phyloP scores from a whole-genome alignment of 345 rosid genomes.

The Bruguiera sexangula region DNA sequence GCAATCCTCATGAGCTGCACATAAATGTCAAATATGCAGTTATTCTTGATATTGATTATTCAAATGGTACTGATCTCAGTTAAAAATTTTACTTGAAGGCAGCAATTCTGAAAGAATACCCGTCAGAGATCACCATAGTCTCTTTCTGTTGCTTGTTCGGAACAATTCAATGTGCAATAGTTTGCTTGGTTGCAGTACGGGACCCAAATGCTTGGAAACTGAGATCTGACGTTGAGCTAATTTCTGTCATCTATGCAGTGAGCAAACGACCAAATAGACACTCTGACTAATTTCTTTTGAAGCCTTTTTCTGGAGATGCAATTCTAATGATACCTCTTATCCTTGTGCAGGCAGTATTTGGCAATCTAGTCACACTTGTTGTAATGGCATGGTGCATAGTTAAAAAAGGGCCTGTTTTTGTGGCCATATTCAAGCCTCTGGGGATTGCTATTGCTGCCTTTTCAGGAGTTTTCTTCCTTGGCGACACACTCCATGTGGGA shows the following conservation, averaged over 20 bases:
- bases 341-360: conserved; percentile 41
- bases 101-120: conserved; percentile 41
- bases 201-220: conserved; percentile 50
- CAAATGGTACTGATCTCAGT: conserved; percentile 2
- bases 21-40: not conserved
- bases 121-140: conserved; percentile 43
- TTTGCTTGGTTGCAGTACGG: conserved; percentile 40
- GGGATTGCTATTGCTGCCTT: conserved; percentile 52
- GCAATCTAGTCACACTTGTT: conserved; percentile 30
- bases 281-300: not conserved
- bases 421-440: conserved; percentile 57
- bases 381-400: conserved; percentile 42
- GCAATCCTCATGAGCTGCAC: not conserved
- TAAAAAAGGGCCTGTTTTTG: conserved; percentile 57
- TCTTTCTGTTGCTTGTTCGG: conserved; percentile 47
- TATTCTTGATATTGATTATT: not conserved
- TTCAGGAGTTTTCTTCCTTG: conserved; percentile 42
- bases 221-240: conserved; percentile 32
- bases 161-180: conserved; percentile 42
- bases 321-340: too few species aligned
- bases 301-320: not conserved
- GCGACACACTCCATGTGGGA: conserved; percentile 45
- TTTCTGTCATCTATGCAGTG: conserved; percentile 43
- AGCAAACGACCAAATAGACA: conserved; percentile 4
- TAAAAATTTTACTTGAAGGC: conserved; percentile 31